phyloP scores from a whole-genome alignment of 306 rosid species.

The Urtica urens region DNA sequence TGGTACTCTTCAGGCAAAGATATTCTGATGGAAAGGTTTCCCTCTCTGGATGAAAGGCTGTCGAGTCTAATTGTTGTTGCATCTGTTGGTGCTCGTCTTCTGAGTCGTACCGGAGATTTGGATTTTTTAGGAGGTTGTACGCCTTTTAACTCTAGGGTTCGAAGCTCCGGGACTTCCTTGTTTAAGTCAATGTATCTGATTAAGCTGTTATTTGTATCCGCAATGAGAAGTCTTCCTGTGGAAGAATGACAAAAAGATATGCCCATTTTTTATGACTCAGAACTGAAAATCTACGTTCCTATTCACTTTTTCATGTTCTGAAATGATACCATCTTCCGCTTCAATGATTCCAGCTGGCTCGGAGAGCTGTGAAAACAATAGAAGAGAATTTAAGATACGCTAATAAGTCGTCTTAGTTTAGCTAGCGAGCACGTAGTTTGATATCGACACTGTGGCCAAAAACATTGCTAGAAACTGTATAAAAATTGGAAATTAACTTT shows the following conservation, averaged over 20 bases:
- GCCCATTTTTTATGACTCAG: neutral
- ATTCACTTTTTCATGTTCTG: neutral
- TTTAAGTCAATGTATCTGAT: conserved; percentile 71
- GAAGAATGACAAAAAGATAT: neutral
- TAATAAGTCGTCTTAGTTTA: too few relatives aligned
- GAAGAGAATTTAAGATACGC: neutral
- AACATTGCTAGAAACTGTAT: neutral
- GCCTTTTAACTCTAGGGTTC: conserved; percentile 73
- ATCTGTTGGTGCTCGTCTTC: conserved; percentile 68
- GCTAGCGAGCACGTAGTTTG: too few relatives aligned
- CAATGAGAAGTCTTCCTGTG: conserved; percentile 74
- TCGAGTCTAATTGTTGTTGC: conserved; percentile 43
- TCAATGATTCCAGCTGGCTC: conserved; percentile 83
- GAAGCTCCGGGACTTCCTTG: conserved; percentile 35
- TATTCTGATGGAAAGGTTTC: conserved; percentile 51
- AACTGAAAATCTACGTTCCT: neutral
- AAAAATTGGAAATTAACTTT: conserved; percentile 5
- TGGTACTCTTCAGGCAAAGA: conserved; percentile 72
- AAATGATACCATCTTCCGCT: conserved; percentile 41
- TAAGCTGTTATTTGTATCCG: conserved; percentile 87
- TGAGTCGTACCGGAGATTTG: conserved; percentile 54
- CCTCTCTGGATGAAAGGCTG: conserved; percentile 62
- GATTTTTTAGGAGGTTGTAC: conserved; percentile 72
- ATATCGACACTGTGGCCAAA: neutral
- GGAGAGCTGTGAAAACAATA: conserved; percentile 61